Base-by-base conservation (phyloP, 768 basidiomycete species). In the Podaxis sp. region DNA sequence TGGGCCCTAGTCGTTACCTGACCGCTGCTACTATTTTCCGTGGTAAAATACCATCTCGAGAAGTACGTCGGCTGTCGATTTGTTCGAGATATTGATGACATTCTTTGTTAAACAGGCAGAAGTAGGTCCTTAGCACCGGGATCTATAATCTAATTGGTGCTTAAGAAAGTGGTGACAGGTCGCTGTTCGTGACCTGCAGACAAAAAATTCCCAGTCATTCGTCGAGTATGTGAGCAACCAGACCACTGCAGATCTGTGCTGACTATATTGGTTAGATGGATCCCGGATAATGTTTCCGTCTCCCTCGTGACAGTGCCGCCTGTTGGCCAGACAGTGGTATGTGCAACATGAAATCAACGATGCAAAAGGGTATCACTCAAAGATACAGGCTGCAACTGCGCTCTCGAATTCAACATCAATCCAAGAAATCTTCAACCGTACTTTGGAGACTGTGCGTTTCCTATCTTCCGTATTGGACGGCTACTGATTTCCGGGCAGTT, bases 21-120 rank as follows among this genome's bases (percentile, higher is more conserved):
- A 95, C 95, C 0, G 90, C 91, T 8, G 91, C 93, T 2, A 88
- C 87, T 4, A 93, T 94, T 64, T 95, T 92, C 84, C 85, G 95
- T 62, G 95, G 93, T 36, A 84, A 88, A 48, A 80, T 96, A 37
- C 81, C 90, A 41, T 92, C 90, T 20, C 82, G 86, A 71, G 95
- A 95, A 75, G 93, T 92, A 74, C 71, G 86, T 80, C 55, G 24
- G 56, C 64, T 62, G 60, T 12, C 64, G 51, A 61, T 65, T 30
- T 48, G 10, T 20, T 28, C 49, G 65, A 68, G 69, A 66, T 69
- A 71, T 63, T 67, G 75, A 76, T 75, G 68, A 74, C 72, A 79
- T 74, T 78, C 67, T 55, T 72, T 73, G 28, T 66, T 66, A 20
- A 64, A 46, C 62, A 85, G 84, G 83, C 78, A 62, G 83, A 87